Conservation (phyloP, 192 early-diverging fungal species). For the Coemansia sp. region DNA sequence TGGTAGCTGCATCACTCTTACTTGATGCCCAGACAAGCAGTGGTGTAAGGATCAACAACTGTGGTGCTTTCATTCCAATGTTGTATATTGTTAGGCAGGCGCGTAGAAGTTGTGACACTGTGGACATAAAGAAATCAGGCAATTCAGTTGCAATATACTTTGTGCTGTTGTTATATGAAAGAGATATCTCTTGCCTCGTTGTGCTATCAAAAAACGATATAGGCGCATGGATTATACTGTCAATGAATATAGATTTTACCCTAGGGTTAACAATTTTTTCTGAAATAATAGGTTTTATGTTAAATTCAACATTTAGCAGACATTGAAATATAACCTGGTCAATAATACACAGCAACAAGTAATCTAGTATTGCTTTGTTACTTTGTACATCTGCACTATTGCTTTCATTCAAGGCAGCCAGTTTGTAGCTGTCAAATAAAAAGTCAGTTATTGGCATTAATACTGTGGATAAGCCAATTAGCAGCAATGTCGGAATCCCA, state of each 20-base stretch:
- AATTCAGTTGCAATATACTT: background rate
- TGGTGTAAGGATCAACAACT: conserved; percentile 19
- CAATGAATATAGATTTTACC: background rate
- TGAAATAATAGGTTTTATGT: background rate
- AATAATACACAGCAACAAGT: background rate
- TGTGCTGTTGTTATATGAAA: background rate
- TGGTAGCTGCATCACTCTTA: background rate
- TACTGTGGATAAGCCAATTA: conserved; percentile 12
- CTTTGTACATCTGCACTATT: background rate
- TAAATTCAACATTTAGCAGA: background rate
- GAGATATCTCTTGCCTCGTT: conserved; percentile 2
- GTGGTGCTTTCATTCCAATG: conserved; percentile 12
- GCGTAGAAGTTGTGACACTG: background rate
- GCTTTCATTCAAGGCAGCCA: conserved; percentile 15
- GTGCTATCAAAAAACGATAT: conserved; percentile 8
- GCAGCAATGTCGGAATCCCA: conserved; percentile 15
- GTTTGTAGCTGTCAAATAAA: conserved; percentile 22
- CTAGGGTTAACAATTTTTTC: background rate
- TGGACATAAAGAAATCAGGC: background rate
- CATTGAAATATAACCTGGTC: background rate
- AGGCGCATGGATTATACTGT: conserved; percentile 8
- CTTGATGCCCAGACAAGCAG: conserved; percentile 9
- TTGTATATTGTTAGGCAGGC: conserved; percentile 16
- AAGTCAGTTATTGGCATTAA: conserved; percentile 14
- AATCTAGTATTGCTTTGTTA: conserved; percentile 6